Base-by-base conservation (phyloP, 345 rosid species). In the Stellera chamaejasme region DNA sequence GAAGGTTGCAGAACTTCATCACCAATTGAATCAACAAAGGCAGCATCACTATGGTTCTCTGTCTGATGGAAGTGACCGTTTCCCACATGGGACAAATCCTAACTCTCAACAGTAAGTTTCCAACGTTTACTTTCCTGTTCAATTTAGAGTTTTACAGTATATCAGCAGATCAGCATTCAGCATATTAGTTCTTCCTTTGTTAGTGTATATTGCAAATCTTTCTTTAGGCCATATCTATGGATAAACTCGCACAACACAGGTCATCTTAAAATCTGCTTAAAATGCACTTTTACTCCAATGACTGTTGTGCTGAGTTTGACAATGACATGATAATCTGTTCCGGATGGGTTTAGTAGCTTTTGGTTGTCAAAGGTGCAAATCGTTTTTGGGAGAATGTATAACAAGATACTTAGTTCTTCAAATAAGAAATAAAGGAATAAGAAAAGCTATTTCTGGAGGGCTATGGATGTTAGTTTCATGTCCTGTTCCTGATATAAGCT, bases 1-100 rank as follows among this genome's bases (percentile, higher is more conserved):
- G 72, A 93, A 93, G 72, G 97, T 93, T 72, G 96, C 96, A 15
- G 99, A 93, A 76, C 96, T 93, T 61, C 97, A 93, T 66, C 95
- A 87, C 63, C 99, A 93, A 69, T 94, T 93, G 67, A 93, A 79
- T 79, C 99, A 93, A 77, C 99, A 93, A 69, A 75, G 97, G 27
- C 96, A 85, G 70, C 85, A 77, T 69, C 90, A 84, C 60, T 83
- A 80, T 51, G 82, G 90, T 51, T 78, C 96, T 52, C 84, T 87
- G 41, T 73, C 97, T 55, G 97, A 84, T 66, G 74, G 84, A 13
- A 78, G 87, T 61, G 97, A 93, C 63, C 85, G 59, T 27, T 81
- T 72, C 69, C 97, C 81, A 68, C 87, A 81, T 66, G 78, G 67
- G 71, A 94, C 80, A 67, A 93, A 77, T 72, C 91, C 80, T 57